Base-by-base conservation (phyloP, 208 protist species). In the Leptomonas seymouri region DNA sequence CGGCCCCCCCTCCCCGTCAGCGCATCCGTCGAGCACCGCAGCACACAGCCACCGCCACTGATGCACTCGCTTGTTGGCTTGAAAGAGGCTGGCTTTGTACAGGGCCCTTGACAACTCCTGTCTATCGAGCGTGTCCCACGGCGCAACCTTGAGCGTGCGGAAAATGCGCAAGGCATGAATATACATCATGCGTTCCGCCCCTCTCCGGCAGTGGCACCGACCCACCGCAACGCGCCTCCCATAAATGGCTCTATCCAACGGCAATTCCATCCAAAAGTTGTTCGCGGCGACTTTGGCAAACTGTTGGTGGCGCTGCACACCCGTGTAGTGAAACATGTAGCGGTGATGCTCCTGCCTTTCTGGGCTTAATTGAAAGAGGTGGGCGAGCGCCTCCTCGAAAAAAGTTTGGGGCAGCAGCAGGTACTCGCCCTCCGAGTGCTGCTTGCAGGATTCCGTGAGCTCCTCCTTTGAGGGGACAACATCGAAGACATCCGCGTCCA, bases 211-310 rank as follows among this genome's bases (percentile, higher is more conserved):
- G 12, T 80, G 27, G 61, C 87, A 89, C 18, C 87, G 82, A 23
- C 87, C 87, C 16, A 87, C 27, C n/a, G 84, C 87, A 0, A 89
- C 57, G 5, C 78, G 80, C 20, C 54, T n/a, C 5, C 82, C 82
- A 46, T 89, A 87, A 7, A 55, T 18, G 14, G 51, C 58, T 27
- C 42, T 51, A 21, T 83, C 65, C 18, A 93, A 39, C n/a, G 87
- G 87, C 49, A 93, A 73, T 36, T 68, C 74, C 71, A 90, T 81
- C 87, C 87, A 93, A 58, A 77, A 87, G 56, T 81, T 93, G 71
- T 90, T 93, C 3, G 84, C 83, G 27, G 41, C 36, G 12, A 70
- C 12, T 21, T 75, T 67, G 8, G 60, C 21, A 3, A 36, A 25
- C 20, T 72, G 69, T 16, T 61, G 60, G 55, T 64, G 54, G 53